Evolutionary conservation across 805 yeast species (phyloP).

Genomic region (Candida cerambycidarum): DNA sequence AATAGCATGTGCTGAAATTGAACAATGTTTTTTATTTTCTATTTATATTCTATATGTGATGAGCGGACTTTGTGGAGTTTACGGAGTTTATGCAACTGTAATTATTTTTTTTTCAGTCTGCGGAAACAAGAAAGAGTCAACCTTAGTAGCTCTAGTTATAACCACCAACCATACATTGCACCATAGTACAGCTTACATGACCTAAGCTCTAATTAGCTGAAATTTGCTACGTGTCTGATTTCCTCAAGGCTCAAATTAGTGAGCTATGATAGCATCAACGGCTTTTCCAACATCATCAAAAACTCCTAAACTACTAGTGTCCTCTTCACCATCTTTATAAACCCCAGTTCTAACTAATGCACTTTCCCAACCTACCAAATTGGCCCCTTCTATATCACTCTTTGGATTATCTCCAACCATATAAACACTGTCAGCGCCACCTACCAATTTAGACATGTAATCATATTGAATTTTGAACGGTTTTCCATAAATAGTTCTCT

Average conservation of each 20-base stretch:
- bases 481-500: slow-evolving; percentile 70
- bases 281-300: slow-evolving; percentile 50
- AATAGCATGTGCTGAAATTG: too few species aligned
- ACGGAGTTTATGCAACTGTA: neutral
- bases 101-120: too few species aligned
- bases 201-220: too few species aligned
- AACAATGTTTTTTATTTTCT: too few species aligned
- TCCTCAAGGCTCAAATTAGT: neutral
- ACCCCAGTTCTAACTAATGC: slow-evolving; percentile 88
- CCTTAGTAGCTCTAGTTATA: too few species aligned
- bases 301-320: slow-evolving; percentile 35
- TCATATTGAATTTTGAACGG: slow-evolving; percentile 79
- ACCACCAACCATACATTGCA: too few species aligned
- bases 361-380: slow-evolving; percentile 83
- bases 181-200: too few species aligned
- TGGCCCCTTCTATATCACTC: slow-evolving; percentile 89
- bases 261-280: slow-evolving; percentile 21
- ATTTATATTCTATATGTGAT: too few species aligned
- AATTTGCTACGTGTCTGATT: too few species aligned
- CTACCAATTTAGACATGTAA: slow-evolving; percentile 53
- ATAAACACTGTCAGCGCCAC: slow-evolving; percentile 58
- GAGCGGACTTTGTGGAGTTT: too few species aligned
- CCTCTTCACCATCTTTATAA: slow-evolving; percentile 59
- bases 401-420: slow-evolving; percentile 99
- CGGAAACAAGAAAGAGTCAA: too few species aligned